Evolutionary conservation across 2,329 filamentous ascomycete genomes (phyloP).

Genomic region (Arthrinium puccinioides): DNA sequence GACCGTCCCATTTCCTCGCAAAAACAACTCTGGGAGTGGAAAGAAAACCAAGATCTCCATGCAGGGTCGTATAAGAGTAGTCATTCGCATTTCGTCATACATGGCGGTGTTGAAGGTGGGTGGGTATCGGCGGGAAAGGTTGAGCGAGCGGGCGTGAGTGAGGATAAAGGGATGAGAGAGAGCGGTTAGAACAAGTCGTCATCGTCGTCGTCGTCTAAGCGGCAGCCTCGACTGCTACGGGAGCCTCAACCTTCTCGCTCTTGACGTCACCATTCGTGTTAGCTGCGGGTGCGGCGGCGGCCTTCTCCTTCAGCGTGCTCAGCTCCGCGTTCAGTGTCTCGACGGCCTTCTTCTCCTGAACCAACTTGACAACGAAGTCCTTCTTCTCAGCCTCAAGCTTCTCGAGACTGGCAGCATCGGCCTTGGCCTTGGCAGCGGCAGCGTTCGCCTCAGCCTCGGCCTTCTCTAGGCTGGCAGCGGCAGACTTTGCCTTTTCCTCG

Average conservation of each 20-base stretch:
- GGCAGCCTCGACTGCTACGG: slow-evolving; percentile 1
- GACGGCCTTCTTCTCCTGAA: slow-evolving; percentile 3
- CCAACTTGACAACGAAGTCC: slow-evolving; percentile 3
- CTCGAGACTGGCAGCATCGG: slow-evolving; percentile 1
- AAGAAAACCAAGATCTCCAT: slow-evolving; percentile 1
- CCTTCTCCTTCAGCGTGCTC: slow-evolving; percentile 10
- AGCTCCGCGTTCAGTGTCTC: slow-evolving; percentile 14
- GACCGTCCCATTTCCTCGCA: slow-evolving; percentile 1
- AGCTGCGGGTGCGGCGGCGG: not conserved
- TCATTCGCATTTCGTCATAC: slow-evolving; percentile 4
- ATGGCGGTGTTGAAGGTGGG: not conserved
- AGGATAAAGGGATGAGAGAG: slow-evolving; percentile 1
- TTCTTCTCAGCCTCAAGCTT: slow-evolving; percentile 9
- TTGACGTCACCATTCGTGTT: not conserved
- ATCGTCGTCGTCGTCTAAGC: not conserved
- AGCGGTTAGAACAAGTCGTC: not conserved
- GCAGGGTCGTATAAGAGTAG: slow-evolving; percentile 1
- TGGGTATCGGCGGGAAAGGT: no score
- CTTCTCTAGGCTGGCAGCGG: slow-evolving; percentile 12
- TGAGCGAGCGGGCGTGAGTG: not conserved
- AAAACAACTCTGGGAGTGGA: not conserved
- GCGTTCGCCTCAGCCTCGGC: slow-evolving; percentile 10
- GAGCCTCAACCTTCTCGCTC: not conserved
- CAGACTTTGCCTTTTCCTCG: slow-evolving; percentile 9
- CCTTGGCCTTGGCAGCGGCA: slow-evolving; percentile 8